Evolutionary conservation across 768 basidiomycete species (phyloP), one percentile per base, ranked within the genome.

Genomic region (Kwoniella dejecticola): DNA sequence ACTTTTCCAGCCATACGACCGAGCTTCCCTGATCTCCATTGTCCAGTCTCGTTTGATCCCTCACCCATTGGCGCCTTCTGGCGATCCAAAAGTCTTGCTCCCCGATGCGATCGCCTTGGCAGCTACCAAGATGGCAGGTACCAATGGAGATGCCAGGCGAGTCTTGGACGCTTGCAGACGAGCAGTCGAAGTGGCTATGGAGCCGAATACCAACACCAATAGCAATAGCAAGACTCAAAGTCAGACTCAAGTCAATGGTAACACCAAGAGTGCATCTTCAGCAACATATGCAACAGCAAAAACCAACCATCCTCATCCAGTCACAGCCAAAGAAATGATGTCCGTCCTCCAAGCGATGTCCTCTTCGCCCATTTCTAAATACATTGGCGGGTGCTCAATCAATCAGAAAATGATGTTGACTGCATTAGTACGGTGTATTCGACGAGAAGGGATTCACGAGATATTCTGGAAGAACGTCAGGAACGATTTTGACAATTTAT

Each of bases 81-180:
- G 41, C 72, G 87, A 82, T 10, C 68, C 77, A 38, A 80, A 83
- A 57, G 80, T 83, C 12, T 81, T 84, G 0, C 81, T 83, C 38
- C 75, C 82, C 80, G 91, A 92, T 70, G 94, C 89, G 1, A 84
- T 97, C 65, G 88, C 86, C 72, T 85, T 92, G 62, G 91, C 91
- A 3, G 88, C 94, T 1, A 91, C 85, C 78, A 86, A 85, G 70
- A 87, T 88, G 59, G 85, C 87, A 1, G 82, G 84, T 12, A 90
- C 96, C 60, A 94, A 91, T 58, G 96, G 96, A 26, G 96, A 99
- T 77, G 96, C 96, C 0, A 82, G 96, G 53, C 83, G 94, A 29
- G 89, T 94, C 4, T 82, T 99, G 60, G 96, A 99, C 75, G 89
- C 95, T 46, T 96, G 92, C 80, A 83, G 94, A 68, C 88, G 92